Percentiles rank a stretch among this genome's conserved stretches.
These are phyloP conservation scores for Sarcomyxa edulis DNA, from an alignment of 768 basidiomycete species.

Conservation along the genomic window DNA sequence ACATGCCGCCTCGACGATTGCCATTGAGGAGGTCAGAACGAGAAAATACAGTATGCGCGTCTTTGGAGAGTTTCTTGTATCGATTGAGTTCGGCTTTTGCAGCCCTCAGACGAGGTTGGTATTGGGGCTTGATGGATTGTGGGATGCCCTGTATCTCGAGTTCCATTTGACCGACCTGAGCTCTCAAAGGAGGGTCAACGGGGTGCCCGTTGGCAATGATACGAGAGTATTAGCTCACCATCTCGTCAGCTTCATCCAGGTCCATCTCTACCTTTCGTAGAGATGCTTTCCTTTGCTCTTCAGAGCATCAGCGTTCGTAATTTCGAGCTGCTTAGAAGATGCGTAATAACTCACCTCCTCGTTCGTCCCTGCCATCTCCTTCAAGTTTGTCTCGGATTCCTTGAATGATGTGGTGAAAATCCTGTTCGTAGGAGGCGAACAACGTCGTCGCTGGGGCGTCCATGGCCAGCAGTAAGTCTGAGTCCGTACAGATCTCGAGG, in stretches of 20 bases:
- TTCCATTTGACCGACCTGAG: constrained; percentile 98
- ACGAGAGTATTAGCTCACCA: constrained; percentile 46
- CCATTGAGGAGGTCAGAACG: constrained; percentile 75
- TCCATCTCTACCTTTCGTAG: constrained; percentile 89
- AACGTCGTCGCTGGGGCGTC: constrained; percentile 78
- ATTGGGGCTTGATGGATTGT: constrained; percentile 72
- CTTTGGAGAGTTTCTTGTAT: constrained; percentile 79
- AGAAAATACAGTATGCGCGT: constrained; percentile 61
- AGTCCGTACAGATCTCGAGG: too few relatives aligned
- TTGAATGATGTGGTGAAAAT: constrained; percentile 79
- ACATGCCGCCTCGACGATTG: constrained; percentile 24
- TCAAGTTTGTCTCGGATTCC: constrained; percentile 77
- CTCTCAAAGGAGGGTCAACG: constrained; percentile 4
- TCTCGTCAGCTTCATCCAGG: constrained; percentile 96
- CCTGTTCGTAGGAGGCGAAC: constrained; percentile 91
- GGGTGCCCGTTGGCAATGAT: constrained; percentile 1
- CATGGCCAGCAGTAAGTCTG: too few relatives aligned
- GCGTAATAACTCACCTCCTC: constrained; percentile 52
- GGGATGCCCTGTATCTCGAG: constrained; percentile 96
- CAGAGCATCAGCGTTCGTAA: too few relatives aligned
- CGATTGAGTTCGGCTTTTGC: constrained; percentile 72
- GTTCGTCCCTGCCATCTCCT: constrained; percentile 56
- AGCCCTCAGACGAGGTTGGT: constrained; percentile 69
- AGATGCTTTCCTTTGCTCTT: constrained; percentile 79
- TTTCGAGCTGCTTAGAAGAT: background rate